Evolutionary conservation across 768 basidiomycete species (phyloP), one percentile per base, ranked within the genome.

Genomic region (Kwoniella sp.): DNA sequence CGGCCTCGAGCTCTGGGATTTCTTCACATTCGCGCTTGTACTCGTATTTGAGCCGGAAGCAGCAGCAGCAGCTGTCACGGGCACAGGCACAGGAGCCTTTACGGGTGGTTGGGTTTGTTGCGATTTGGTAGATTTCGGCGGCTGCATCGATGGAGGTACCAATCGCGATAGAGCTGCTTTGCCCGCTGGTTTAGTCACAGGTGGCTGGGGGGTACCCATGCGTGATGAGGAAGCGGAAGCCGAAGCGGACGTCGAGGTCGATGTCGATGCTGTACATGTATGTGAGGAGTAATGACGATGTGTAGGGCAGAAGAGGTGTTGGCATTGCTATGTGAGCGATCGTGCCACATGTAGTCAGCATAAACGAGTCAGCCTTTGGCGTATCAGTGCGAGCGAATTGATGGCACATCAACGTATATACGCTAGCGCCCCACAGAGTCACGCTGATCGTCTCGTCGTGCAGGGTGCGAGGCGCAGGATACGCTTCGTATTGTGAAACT

Each of bases 231-330:
- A 53, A 2, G 55, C 48, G 9, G 69, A 69, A 56, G 68, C 52
- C 51, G 72, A 51, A 11, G 59, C 34, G 28, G 57, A 55, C 9
- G 71, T 62, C 20, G 69, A 69, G 52, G 68, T 52, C 53, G 72
- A 48, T 12, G 58, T 38, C 26, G 57, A 55, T 20, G 71, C 60
- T 30, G 67, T 59, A 50, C 78, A 79, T 5, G 54, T 51, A 55
- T 81, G 79, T 20, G 75, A 73, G 11, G 66, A 68, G 34, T 71
- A 62, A 54, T 73, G 69, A 17, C 79, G 76, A 72, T 81, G 79
- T 37, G 79, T 60, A 8, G 79, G 77, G 55, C 79, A 81, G 61
- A 79, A 78, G 8, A 68, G 29, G 31, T 73, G 77, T 57, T 66
- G 58, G 54, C 77, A 78, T 31, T 59, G 23, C 73, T 79, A 37